phyloP scores from a whole-genome alignment of 371 early-diverging fungal species.

The Rhizomucor pusillus region DNA sequence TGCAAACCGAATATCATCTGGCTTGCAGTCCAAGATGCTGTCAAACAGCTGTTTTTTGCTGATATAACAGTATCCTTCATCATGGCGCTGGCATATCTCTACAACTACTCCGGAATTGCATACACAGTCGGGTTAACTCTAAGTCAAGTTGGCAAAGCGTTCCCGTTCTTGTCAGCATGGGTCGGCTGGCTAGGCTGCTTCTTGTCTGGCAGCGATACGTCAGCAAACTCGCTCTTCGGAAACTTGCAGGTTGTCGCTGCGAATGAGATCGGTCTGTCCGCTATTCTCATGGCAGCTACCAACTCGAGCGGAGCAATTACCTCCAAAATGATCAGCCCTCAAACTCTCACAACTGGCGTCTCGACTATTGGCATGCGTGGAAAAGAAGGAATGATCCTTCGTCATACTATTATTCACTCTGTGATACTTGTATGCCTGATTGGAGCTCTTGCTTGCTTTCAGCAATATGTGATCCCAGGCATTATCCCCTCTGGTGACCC shows the following conservation, averaged over 20 bases:
- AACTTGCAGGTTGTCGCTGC: slow-evolving; percentile 54
- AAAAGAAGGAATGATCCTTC: slow-evolving; percentile 38
- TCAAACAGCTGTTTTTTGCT: slow-evolving; percentile 36
- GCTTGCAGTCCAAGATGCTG: slow-evolving; percentile 24
- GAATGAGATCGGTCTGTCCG: slow-evolving; percentile 40
- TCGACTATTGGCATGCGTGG: slow-evolving; percentile 47
- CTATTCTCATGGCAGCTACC: slow-evolving; percentile 45
- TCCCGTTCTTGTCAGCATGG: slow-evolving; percentile 53
- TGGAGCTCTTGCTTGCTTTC: slow-evolving; percentile 39
- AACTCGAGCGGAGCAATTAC: slow-evolving; percentile 48
- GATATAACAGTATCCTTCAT: slow-evolving; percentile 46
- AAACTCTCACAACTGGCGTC: slow-evolving; percentile 51
- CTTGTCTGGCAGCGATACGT: slow-evolving; percentile 50
- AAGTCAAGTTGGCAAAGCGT: slow-evolving; percentile 45
- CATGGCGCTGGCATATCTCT: slow-evolving; percentile 50
- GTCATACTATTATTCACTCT: slow-evolving; percentile 44
- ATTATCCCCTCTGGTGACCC: slow-evolving; percentile 34
- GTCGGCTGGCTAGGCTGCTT: slow-evolving; percentile 54
- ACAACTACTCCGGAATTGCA: slow-evolving; percentile 50
- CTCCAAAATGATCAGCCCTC: slow-evolving; percentile 51
- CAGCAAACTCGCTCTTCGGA: slow-evolving; percentile 43
- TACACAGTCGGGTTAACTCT: slow-evolving; percentile 48
- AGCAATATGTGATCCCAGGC: slow-evolving; percentile 48
- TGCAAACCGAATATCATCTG: slow-evolving; percentile 23
- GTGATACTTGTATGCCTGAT: slow-evolving; percentile 36